Percentiles rank a stretch among this genome's conserved stretches.
Evolutionary conservation across 2,329 filamentous ascomycete genomes (phyloP).

Genomic region (Beauveria varroae): DNA sequence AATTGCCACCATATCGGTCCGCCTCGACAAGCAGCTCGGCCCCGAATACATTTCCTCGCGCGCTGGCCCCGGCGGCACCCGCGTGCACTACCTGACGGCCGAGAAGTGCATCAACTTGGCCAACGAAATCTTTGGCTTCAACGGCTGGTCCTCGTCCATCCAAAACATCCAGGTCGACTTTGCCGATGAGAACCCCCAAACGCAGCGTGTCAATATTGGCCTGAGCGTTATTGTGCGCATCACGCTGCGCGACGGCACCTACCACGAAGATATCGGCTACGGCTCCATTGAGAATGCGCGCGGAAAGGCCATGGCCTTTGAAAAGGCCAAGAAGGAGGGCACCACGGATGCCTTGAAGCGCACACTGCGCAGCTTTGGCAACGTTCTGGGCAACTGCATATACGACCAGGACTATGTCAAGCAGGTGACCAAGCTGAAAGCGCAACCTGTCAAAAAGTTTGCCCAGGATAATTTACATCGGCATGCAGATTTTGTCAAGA

Average conservation of each 20-base stretch:
- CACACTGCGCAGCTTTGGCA: constrained; percentile 84
- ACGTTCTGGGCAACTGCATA: constrained; percentile 95
- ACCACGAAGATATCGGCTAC: constrained; percentile 95
- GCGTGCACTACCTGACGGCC: constrained; percentile 89
- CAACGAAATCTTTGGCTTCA: constrained; percentile 94
- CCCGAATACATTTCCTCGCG: constrained; percentile 92
- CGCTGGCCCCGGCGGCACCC: constrained; percentile 72
- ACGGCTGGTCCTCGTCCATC: constrained; percentile 95
- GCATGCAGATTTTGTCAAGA: constrained; percentile 67
- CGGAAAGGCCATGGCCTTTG: constrained; percentile 90
- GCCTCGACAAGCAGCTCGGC: constrained; percentile 86
- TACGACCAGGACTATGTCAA: constrained; percentile 93
- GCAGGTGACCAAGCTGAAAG: constrained; percentile 86
- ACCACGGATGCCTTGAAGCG: constrained; percentile 92
- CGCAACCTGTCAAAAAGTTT: constrained; percentile 62
- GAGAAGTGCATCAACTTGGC: constrained; percentile 95
- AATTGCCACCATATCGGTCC: constrained; percentile 78
- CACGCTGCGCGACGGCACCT: constrained; percentile 88
- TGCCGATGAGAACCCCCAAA: constrained; percentile 76
- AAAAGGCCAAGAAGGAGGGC: constrained; percentile 98
- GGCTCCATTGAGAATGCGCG: constrained; percentile 95
- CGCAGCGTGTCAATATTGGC: constrained; percentile 73
- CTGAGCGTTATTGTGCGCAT: constrained; percentile 87
- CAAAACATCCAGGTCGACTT: constrained; percentile 94
- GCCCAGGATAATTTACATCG: constrained; percentile 74